These are phyloP conservation scores for Chaetomiaceae sp. DNA, from an alignment of 2,329 filamentous ascomycete species.

Conservation along the genomic window DNA sequence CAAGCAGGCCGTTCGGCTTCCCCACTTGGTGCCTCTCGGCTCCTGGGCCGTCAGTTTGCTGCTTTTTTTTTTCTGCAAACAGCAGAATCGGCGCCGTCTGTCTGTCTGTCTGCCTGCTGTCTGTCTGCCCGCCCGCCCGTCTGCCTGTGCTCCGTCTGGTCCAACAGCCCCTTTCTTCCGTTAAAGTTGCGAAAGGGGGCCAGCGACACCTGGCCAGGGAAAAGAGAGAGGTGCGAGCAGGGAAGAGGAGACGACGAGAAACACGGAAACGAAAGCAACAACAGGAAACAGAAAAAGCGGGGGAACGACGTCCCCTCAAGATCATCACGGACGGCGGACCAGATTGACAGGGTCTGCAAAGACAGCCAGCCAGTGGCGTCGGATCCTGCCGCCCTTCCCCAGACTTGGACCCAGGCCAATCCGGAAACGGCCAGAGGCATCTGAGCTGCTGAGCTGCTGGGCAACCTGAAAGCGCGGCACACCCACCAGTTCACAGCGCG, in stretches of 20 bases:
- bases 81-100: not conserved
- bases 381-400: conserved; percentile 18
- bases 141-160: not conserved
- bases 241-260: not conserved
- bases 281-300: too few species aligned
- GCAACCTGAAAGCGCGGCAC: too few species aligned
- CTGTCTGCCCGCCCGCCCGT: too few species aligned
- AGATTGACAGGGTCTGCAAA: not conserved
- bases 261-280: not conserved
- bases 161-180: not conserved
- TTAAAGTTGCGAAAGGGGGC: too few species aligned
- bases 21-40: conserved; percentile 2
- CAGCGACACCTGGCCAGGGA: too few species aligned
- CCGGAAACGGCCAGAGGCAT: conserved; percentile 6
- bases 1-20: too few species aligned
- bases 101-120: too few species aligned
- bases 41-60: too few species aligned
- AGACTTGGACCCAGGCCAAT: conserved; percentile 13
- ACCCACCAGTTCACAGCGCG: too few species aligned
- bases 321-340: not conserved
- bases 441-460: too few species aligned
- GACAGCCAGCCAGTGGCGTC: conserved; percentile 8
- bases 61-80: conserved; percentile 6
- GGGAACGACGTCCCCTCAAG: not conserved
- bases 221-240: too few species aligned